phyloP scores from a whole-genome alignment of 2,329 filamentous ascomycete genomes.

The Pseudogymnoascus sp. region DNA sequence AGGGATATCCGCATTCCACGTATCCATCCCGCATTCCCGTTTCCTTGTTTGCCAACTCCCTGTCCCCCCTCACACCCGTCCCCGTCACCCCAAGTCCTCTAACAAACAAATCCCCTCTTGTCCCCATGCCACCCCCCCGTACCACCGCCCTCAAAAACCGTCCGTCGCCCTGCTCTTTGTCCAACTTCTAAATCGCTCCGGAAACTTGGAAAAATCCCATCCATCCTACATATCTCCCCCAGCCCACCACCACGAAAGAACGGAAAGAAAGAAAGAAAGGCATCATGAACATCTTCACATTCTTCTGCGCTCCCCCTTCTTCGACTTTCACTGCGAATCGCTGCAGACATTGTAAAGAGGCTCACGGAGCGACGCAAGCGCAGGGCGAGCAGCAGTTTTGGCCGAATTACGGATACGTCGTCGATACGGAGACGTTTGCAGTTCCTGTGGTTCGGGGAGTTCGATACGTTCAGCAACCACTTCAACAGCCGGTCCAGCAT shows the following conservation, averaged over 20 bases:
- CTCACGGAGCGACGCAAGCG: not conserved
- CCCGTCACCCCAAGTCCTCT: not conserved
- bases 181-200: not conserved
- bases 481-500: not conserved
- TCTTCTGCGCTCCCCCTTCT: not conserved
- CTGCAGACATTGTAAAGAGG: not conserved
- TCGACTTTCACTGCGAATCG: not conserved
- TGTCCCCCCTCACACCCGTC: slow-evolving; percentile 2
- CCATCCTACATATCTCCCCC: not conserved
- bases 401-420: not conserved
- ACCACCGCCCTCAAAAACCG: not conserved
- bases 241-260: not conserved
- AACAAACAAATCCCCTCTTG: not conserved
- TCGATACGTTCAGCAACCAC: not conserved
- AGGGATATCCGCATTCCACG: slow-evolving; percentile 6
- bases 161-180: not conserved
- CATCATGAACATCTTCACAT: not conserved
- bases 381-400: not conserved
- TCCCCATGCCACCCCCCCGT: not conserved
- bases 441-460: not conserved
- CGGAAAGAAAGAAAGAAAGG: not conserved
- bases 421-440: not conserved
- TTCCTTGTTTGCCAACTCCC: slow-evolving; percentile 4
- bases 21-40: not conserved
- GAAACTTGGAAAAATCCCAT: not conserved